These are phyloP conservation scores for Musa beccarii DNA, from an alignment of 176 grass and related monocot species.

Conservation along the genomic window DNA sequence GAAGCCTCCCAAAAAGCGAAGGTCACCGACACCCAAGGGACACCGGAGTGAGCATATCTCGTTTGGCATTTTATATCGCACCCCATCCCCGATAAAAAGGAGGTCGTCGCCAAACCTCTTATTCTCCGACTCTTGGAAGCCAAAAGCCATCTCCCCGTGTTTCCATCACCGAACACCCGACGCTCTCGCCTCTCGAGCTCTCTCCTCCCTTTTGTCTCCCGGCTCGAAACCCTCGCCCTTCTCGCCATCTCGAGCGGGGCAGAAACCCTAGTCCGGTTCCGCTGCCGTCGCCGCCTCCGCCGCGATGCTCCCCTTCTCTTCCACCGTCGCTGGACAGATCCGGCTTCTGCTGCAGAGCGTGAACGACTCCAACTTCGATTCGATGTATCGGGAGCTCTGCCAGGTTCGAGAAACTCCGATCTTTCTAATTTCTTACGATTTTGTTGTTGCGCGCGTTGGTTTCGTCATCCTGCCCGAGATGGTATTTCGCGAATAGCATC, in stretches of 20 bases:
- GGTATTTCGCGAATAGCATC: not conserved
- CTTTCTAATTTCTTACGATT: not conserved
- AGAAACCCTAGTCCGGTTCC: not conserved
- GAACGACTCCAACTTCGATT: constrained; percentile 41
- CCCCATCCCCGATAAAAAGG: not conserved
- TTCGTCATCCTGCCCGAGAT: not conserved
- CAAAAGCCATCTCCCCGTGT: not conserved
- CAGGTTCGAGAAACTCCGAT: constrained; percentile 22
- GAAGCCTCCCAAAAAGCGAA: not conserved
- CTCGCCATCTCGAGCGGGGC: not conserved
- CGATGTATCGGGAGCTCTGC: constrained; percentile 30
- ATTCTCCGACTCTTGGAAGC: not conserved
- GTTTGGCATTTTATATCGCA: not conserved
- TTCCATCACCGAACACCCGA: not conserved
- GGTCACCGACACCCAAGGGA: not conserved
- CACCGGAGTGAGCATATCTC: not conserved
- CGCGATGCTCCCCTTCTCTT: constrained; percentile 49
- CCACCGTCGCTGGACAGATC: constrained; percentile 49
- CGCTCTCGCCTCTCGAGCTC: not conserved
- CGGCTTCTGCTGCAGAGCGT: constrained; percentile 48
- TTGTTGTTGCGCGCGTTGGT: not conserved
- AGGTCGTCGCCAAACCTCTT: not conserved
- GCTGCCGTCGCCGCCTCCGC: constrained; percentile 15
- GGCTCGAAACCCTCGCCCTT: not conserved
- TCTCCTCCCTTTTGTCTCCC: not conserved